Base-by-base conservation (phyloP, 805 yeast species). In the Lachancea thermotolerans region DNA sequence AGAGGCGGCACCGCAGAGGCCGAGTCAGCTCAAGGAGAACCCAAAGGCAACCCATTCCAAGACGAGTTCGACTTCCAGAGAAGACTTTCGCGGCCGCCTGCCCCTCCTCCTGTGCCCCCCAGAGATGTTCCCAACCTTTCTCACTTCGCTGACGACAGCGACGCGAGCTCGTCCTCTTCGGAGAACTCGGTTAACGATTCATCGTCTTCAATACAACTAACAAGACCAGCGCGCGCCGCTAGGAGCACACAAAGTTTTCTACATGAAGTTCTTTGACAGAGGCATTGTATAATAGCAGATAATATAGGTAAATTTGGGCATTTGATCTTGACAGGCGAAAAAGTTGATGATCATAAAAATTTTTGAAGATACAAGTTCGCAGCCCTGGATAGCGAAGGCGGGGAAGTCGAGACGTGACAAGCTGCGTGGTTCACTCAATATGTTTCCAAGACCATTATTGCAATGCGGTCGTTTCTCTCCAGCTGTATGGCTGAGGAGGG, bases 11-110 rank as follows among this genome's bases (percentile, higher is more conserved):
- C 25, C 21, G 12, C 14, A 9, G 29, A 33, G 2, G 30, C 14
- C 5, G 46, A 36, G 7, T 37, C 35, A 17, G 44, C 42, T 10
- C 47, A 47, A 27, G 50, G 44, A 43, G 41, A 42, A 29, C 17
- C 35, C 14, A 21, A 16, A 2, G 37, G 42, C 9, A 47, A 60
- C 42, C 63, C 64, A 5, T 61, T 58, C 34, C 56, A 48, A 37
- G 53, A 56, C 27, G 63, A 60, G 39, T 58, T 54, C 39, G 49
- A 59, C 34, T 57, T 56, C 39, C 49, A 46, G 16, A 47, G 49
- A n/a, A 51, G 58, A 37, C 29, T 39, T 11, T 49, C 46, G 4
- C 31, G 16, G 2, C 48, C 53, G n/a, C 60, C 62, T 4, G 25
- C 25, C 25, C 45, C 33, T 2, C 33, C 33, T 12, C 45, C 33